phyloP scores from a whole-genome alignment of 2,329 filamentous ascomycete genomes.

The Ceratocystis variospora region DNA sequence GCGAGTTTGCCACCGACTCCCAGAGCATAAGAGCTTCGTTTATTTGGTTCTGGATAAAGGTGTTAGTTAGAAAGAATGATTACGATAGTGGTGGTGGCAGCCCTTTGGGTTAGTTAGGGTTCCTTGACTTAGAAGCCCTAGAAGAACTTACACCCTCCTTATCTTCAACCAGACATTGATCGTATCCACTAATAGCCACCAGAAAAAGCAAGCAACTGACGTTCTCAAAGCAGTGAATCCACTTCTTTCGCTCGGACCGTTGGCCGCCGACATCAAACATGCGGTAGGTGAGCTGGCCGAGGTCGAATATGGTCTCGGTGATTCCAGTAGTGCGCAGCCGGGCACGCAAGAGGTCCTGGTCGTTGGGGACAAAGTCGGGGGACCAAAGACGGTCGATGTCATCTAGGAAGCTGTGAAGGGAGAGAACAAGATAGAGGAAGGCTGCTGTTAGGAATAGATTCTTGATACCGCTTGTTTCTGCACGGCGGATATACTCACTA shows the following conservation, averaged over 20 bases:
- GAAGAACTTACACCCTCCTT: slow-evolving; percentile 67
- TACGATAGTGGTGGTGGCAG: neutral
- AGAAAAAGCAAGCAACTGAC: slow-evolving; percentile 86
- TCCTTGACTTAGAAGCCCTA: too few species aligned
- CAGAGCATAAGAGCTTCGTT: slow-evolving; percentile 78
- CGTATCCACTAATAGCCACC: slow-evolving; percentile 89
- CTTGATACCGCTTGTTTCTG: neutral
- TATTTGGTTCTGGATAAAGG: slow-evolving; percentile 61
- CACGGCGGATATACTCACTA: slow-evolving; percentile 49
- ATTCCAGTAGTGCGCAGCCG: slow-evolving; percentile 87
- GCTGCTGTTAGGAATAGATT: neutral
- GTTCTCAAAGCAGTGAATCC: slow-evolving; percentile 94
- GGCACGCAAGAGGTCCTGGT: slow-evolving; percentile 87
- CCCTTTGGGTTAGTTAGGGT: neutral
- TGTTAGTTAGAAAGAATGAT: slow-evolving; percentile 19
- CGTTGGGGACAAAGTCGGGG: slow-evolving; percentile 70
- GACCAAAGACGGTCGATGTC: slow-evolving; percentile 63
- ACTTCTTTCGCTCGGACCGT: slow-evolving; percentile 87
- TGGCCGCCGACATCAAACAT: slow-evolving; percentile 96
- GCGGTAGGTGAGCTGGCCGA: slow-evolving; percentile 82
- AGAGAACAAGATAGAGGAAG: neutral
- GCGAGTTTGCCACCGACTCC: slow-evolving; percentile 72
- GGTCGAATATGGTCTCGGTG: slow-evolving; percentile 85
- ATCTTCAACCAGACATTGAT: slow-evolving; percentile 91
- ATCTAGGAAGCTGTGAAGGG: slow-evolving; percentile 56